Conservation (phyloP, 805 yeast genomes). For the Ogataea populi-albae region DNA sequence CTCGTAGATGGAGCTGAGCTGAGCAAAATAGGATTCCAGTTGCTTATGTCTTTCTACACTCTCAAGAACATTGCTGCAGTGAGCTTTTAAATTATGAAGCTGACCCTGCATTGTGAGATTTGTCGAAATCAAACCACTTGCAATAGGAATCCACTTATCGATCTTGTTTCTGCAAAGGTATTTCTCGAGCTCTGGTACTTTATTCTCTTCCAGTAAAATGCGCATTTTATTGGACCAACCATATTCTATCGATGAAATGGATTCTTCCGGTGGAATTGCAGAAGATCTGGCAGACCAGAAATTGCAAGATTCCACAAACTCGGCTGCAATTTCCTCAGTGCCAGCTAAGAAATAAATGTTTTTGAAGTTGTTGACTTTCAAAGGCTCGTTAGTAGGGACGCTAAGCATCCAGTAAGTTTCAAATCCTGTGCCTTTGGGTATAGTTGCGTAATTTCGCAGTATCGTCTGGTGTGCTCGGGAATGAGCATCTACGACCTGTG, state of each 20-base stretch:
- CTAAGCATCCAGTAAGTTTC: conserved; percentile 52
- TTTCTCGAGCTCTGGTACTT: conserved; percentile 8
- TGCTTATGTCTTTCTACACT: conserved; percentile 43
- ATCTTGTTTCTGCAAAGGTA: conserved; percentile 34
- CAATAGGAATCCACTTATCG: conserved; percentile 41
- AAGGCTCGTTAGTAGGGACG: conserved; percentile 44
- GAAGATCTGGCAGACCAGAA: conserved; percentile 89
- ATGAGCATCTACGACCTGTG: conserved; percentile 40
- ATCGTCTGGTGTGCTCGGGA: conserved; percentile 20
- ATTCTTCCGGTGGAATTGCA: conserved; percentile 72
- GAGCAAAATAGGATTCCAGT: conserved; percentile 11
- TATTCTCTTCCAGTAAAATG: conserved; percentile 10
- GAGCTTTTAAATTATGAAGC: conserved; percentile 36
- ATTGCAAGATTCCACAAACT: conserved; percentile 74
- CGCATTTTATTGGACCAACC: conserved; percentile 60
- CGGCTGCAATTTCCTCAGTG: conserved; percentile 62
- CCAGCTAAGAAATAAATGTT: conserved; percentile 62
- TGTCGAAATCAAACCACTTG: conserved; percentile 28
- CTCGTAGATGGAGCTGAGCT: conserved; percentile 13
- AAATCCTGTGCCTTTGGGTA: conserved; percentile 33
- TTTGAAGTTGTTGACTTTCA: conserved; percentile 26
- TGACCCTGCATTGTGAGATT: conserved; percentile 36
- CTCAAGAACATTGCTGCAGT: conserved; percentile 38
- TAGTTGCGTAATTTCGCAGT: conserved; percentile 11
- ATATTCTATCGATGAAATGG: conserved; percentile 72